Base-by-base conservation (phyloP, 2,329 filamentous ascomycete species). In the Neurospora sp. region DNA sequence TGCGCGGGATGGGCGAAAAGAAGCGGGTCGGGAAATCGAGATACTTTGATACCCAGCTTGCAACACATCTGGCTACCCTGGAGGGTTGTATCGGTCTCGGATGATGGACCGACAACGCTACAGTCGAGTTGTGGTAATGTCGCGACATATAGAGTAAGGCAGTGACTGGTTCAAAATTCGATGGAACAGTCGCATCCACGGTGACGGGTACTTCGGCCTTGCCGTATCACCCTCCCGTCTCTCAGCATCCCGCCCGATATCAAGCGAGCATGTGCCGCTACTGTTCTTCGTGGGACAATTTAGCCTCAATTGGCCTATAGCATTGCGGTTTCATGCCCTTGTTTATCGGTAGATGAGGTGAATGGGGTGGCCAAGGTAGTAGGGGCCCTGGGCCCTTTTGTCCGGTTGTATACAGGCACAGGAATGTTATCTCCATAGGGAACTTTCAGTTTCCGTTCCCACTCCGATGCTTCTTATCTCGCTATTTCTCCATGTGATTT, bases 81-180 rank as follows among this genome's bases (percentile, higher is more conserved):
- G 17, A 52, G 65, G 23, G 66, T 68, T 15, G 52, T 40, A 39
- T 41, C 67, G 66, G 67, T 70, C 70, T 74, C 73, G 73, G 73
- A 69, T 74, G 70, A 73, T 73, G 69, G 72, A 69, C 71, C 72
- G 72, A 72, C 37, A 15, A 68, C 52, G 67, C 70, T 67, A 40
- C 43, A 67, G 52, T 69, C 65, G 67, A 68, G 52, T 17, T 41
- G 46, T 57, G 46, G 46, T 33, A 17, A 57, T 33, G 23, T 57
- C 46, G 23, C 46, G 23, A 33, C 46, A 57, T 17, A 57, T 33
- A 5, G 19, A 52, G 46, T 57, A 17, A 33, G 23, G 11, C 23
- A 57, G 23, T 52, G 43, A 28, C 23, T 57, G 46, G 46, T 57
- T 57, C 23, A 8, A 57, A 15, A 33, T 57, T 33, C 12, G 46